These are phyloP conservation scores for Sporisorium graminicola DNA, from an alignment of 1,284 basidiomycete genomes.

Conservation along the genomic window DNA sequence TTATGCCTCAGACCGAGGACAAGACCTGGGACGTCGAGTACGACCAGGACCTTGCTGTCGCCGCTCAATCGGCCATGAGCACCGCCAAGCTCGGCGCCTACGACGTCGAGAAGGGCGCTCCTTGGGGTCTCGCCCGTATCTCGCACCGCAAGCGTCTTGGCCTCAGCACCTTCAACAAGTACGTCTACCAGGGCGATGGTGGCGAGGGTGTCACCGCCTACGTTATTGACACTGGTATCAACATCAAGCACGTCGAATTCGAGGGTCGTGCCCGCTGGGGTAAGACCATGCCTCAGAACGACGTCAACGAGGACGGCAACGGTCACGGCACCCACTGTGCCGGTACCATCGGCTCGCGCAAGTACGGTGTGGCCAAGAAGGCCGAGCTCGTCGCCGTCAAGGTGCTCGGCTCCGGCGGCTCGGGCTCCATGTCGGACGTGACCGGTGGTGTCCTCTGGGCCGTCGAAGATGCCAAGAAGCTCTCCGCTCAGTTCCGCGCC, in stretches of 20 bases:
- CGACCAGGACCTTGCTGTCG: conserved; percentile 79
- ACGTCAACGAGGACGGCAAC: conserved; percentile 80
- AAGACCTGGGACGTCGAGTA: conserved; percentile 57
- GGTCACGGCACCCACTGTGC: conserved; percentile 81
- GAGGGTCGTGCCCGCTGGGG: conserved; percentile 79
- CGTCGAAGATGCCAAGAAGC: conserved; percentile 76
- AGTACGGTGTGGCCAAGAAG: conserved; percentile 94
- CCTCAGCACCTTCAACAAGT: conserved; percentile 88
- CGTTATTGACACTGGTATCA: conserved; percentile 83
- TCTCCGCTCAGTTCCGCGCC: conserved; percentile 76
- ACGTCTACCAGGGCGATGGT: conserved; percentile 80
- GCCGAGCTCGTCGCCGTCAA: conserved; percentile 95
- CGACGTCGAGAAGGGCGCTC: conserved; percentile 79
- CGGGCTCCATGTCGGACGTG: conserved; percentile 96
- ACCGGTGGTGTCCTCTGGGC: conserved; percentile 80
- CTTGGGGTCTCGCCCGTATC: conserved; percentile 97
- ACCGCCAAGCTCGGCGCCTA: conserved; percentile 50
- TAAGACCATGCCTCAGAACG: conserved; percentile 74
- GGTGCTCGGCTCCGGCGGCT: conserved; percentile 91
- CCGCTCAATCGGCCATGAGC: conserved; percentile 65
- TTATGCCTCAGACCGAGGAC: conserved; percentile 63
- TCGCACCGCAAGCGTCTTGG: conserved; percentile 85
- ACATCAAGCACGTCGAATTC: conserved; percentile 87
- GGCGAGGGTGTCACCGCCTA: conserved; percentile 93
- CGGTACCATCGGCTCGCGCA: conserved; percentile 76